Percentiles rank a stretch among this genome's conserved stretches.
phyloP scores from a whole-genome alignment of 2,329 filamentous ascomycete genomes.

The Hypoxylon sp. region DNA sequence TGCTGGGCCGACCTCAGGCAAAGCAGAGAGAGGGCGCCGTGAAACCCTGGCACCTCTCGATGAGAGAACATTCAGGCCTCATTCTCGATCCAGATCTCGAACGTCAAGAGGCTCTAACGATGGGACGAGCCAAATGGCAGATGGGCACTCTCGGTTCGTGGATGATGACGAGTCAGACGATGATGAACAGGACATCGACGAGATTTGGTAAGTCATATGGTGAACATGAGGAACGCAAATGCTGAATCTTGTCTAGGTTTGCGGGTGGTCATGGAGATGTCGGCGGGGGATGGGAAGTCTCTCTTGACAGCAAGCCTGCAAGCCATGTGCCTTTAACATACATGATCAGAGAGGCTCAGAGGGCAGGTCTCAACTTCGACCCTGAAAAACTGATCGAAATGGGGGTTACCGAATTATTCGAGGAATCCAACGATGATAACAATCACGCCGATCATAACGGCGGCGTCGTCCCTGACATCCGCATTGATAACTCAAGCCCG shows the following conservation, averaged over 20 bases:
- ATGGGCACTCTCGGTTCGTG: slow-evolving; percentile 52
- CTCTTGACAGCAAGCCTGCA: slow-evolving; percentile 68
- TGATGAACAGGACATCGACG: slow-evolving; percentile 77
- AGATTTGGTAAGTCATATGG: slow-evolving; percentile 68
- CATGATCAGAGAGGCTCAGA: slow-evolving; percentile 74
- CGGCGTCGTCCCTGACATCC: slow-evolving; percentile 51
- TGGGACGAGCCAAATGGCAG: slow-evolving; percentile 29
- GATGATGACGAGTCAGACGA: slow-evolving; percentile 59
- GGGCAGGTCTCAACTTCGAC: slow-evolving; percentile 78
- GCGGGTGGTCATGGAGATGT: slow-evolving; percentile 83
- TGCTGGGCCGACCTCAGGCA: slow-evolving; percentile 14
- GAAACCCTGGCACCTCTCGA: slow-evolving; percentile 38
- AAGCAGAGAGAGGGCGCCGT: slow-evolving; percentile 36
- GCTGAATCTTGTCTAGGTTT: slow-evolving; percentile 60
- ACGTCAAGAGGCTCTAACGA: slow-evolving; percentile 43
- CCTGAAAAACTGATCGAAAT: slow-evolving; percentile 74
- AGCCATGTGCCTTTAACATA: slow-evolving; percentile 77
- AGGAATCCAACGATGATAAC: slow-evolving; percentile 47
- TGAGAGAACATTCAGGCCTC: slow-evolving; percentile 51
- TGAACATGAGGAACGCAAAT: background rate
- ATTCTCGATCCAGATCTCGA: slow-evolving; percentile 53
- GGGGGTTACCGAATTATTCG: slow-evolving; percentile 67
- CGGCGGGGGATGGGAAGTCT: slow-evolving; percentile 78
- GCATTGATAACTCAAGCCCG: slow-evolving; percentile 51
- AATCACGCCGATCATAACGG: slow-evolving; percentile 6